These are phyloP conservation scores for Emmonsiellopsis sp. DNA, from an alignment of 2,329 filamentous ascomycete species.

Conservation along the genomic window DNA sequence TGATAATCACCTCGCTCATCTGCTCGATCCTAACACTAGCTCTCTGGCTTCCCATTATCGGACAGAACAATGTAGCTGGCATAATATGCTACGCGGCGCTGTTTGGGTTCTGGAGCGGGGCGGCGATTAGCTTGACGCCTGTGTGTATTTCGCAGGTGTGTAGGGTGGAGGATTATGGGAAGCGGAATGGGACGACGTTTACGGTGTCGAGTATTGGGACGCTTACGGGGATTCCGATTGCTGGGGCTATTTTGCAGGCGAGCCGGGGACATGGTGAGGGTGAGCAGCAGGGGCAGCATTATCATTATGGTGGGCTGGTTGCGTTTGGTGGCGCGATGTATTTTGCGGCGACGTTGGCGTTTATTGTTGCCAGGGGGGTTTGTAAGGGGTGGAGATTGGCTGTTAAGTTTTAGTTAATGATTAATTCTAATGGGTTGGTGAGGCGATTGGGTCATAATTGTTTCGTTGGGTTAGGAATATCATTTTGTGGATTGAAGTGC, in stretches of 20 bases:
- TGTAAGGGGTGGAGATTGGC: constrained; percentile 14
- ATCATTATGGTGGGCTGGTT: constrained; percentile 13
- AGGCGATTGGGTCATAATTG: too few species aligned
- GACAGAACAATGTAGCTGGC: constrained; percentile 39
- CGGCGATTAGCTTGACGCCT: constrained; percentile 22
- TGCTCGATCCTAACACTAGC: constrained; percentile 42
- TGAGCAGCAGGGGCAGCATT: neutral
- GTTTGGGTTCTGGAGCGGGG: constrained; percentile 20
- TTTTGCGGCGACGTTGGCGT: constrained; percentile 11
- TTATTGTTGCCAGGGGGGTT: constrained; percentile 17
- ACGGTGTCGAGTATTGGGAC: constrained; percentile 17
- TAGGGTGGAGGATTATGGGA: constrained; percentile 20
- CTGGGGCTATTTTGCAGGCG: constrained; percentile 16
- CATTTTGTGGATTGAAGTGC: too few species aligned
- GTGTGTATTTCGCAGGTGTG: constrained; percentile 25
- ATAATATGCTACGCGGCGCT: constrained; percentile 17
- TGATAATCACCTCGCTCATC: constrained; percentile 41
- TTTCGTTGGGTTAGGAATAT: too few species aligned
- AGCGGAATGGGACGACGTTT: constrained; percentile 18
- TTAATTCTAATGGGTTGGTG: too few species aligned
- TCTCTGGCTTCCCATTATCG: constrained; percentile 45
- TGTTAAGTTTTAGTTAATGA: neutral
- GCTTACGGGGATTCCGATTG: constrained; percentile 18
- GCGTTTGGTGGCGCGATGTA: constrained; percentile 19
- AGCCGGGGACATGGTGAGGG: constrained; percentile 4